Conservation (phyloP, 768 basidiomycete species). For the Lanmaoa rubissima region DNA sequence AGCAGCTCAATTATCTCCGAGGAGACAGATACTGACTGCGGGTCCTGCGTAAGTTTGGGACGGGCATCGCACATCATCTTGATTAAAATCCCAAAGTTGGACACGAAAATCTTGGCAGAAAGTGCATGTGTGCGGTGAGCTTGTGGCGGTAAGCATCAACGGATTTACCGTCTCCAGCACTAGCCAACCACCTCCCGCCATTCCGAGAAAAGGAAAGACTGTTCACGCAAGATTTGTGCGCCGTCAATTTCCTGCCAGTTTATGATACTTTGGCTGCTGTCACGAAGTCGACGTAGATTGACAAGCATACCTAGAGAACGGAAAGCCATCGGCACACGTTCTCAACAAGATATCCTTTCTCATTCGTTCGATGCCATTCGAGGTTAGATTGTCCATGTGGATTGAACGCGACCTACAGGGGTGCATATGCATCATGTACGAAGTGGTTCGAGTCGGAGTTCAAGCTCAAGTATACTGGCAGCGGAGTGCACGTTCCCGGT, state of each 20-base stretch:
- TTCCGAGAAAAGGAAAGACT: constrained; percentile 58
- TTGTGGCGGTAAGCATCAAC: constrained; percentile 1
- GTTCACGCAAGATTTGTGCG: constrained; percentile 66
- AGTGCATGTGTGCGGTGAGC: constrained; percentile 12
- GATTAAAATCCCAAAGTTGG: constrained; percentile 66
- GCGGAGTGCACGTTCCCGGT: background rate
- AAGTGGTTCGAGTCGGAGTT: constrained; percentile 10
- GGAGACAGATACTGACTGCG: constrained; percentile 25
- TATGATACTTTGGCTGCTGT: constrained; percentile 1
- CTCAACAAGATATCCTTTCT: constrained; percentile 18
- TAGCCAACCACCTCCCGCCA: constrained; percentile 61
- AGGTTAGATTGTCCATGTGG: constrained; percentile 22
- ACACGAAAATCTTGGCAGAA: constrained; percentile 47
- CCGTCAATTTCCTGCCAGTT: constrained; percentile 32
- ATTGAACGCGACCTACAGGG: constrained; percentile 10
- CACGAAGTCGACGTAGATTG: background rate
- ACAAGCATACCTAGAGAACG: constrained; percentile 33
- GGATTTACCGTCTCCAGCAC: constrained; percentile 65
- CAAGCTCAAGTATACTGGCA: background rate
- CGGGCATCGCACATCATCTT: constrained; percentile 49
- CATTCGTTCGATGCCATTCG: constrained; percentile 24
- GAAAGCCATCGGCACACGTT: constrained; percentile 29
- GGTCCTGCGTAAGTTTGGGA: constrained; percentile 47
- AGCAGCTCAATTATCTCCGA: constrained; percentile 26
- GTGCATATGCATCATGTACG: constrained; percentile 12